Evolutionary conservation across 2,329 filamentous ascomycete species (phyloP).

Genomic region (Cordyceps tenuipes): DNA sequence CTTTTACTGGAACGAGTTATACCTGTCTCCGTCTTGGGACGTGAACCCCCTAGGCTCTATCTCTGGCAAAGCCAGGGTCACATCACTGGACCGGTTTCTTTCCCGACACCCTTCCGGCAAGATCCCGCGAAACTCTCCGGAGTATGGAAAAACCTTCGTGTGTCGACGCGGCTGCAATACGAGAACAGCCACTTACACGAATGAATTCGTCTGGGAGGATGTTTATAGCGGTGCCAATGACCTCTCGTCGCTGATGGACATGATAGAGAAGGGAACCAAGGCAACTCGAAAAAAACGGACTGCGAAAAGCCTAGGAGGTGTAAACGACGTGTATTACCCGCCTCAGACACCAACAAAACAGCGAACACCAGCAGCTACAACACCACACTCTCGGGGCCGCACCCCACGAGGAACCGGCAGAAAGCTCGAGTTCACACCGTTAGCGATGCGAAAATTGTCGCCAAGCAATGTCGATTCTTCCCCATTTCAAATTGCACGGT

Average conservation of each 20-base stretch:
- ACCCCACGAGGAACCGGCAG: slow-evolving; percentile 39
- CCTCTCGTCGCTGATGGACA: slow-evolving; percentile 56
- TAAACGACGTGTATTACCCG: slow-evolving; percentile 24
- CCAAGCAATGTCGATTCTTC: slow-evolving; percentile 68
- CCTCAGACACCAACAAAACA: slow-evolving; percentile 32
- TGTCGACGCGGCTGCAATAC: slow-evolving; percentile 87
- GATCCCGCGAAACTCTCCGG: slow-evolving; percentile 62
- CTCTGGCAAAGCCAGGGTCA: slow-evolving; percentile 75
- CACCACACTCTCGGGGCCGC: slow-evolving; percentile 24
- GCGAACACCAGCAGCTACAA: slow-evolving; percentile 20
- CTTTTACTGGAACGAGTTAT: slow-evolving; percentile 78
- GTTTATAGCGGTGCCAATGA: slow-evolving; percentile 59
- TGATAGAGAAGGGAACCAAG: slow-evolving; percentile 66
- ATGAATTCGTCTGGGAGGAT: slow-evolving; percentile 89
- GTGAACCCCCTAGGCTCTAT: slow-evolving; percentile 80
- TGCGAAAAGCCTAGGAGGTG: slow-evolving; percentile 24
- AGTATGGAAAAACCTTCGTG: slow-evolving; percentile 79
- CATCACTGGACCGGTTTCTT: slow-evolving; percentile 64
- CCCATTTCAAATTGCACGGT: slow-evolving; percentile 85
- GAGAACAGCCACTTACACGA: slow-evolving; percentile 80
- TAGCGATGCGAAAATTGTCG: slow-evolving; percentile 80
- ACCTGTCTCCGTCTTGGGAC: slow-evolving; percentile 82
- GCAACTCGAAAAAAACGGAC: slow-evolving; percentile 38
- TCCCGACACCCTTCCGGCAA: slow-evolving; percentile 64
- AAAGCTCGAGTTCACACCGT: slow-evolving; percentile 85